Evolutionary conservation across 257 asterid species (phyloP).

Genomic region (Gardenia jasminoides): DNA sequence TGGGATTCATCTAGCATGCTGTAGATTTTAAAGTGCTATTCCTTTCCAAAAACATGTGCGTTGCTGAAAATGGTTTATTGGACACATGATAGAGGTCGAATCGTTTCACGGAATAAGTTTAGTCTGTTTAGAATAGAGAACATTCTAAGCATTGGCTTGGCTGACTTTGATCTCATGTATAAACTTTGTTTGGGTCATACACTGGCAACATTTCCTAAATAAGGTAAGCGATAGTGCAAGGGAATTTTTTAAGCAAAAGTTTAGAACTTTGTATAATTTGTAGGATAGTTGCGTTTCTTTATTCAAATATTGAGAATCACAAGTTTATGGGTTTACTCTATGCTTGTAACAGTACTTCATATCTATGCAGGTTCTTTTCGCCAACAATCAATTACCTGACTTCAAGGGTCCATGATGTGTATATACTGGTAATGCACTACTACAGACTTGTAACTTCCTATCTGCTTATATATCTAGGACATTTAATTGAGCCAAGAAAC

Average conservation of each 20-base stretch:
- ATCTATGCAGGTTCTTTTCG: slow-evolving; percentile 76
- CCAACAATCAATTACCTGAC: slow-evolving; percentile 69
- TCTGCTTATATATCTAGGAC: not conserved
- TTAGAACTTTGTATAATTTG: not conserved
- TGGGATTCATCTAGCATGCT: not conserved
- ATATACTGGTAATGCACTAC: slow-evolving; percentile 58
- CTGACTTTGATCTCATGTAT: not conserved
- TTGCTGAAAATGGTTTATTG: not conserved
- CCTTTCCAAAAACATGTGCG: not conserved
- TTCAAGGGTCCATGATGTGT: slow-evolving; percentile 60
- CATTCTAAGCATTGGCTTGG: not conserved
- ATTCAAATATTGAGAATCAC: not conserved
- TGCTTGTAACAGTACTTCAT: not conserved
- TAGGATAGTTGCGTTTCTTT: not conserved
- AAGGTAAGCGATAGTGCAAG: not conserved
- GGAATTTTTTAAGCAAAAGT: not conserved
- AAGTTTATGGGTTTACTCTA: not conserved
- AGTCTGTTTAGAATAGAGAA: not conserved
- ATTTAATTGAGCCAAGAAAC: not conserved
- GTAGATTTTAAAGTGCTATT: too few relatives aligned
- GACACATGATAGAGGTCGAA: not conserved
- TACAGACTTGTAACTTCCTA: slow-evolving; percentile 12
- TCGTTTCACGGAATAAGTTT: not conserved
- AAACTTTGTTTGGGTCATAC: not conserved
- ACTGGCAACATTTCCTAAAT: not conserved